These are phyloP conservation scores for Colletotrichum orchidophilum DNA, from an alignment of 2,329 filamentous ascomycete species.

Conservation along the genomic window DNA sequence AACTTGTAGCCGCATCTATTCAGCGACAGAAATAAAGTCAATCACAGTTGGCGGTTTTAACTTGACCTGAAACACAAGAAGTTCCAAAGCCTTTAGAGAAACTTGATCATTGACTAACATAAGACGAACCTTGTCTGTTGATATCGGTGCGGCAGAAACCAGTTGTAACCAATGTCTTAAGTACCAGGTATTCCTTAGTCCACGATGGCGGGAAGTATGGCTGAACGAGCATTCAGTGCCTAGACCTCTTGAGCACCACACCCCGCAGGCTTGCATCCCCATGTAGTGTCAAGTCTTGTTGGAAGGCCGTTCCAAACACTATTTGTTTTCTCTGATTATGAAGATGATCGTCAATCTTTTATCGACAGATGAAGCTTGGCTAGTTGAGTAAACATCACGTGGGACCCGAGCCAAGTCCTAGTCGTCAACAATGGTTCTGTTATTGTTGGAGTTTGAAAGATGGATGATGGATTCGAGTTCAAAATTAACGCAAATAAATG, in stretches of 20 bases:
- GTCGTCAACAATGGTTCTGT: too few relatives aligned
- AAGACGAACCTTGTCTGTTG: not conserved
- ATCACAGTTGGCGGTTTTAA: not conserved
- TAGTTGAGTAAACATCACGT: not conserved
- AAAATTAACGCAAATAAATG: not conserved
- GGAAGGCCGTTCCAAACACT: too few relatives aligned
- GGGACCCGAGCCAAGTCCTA: too few relatives aligned
- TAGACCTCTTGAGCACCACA: too few relatives aligned
- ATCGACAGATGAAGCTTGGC: not conserved
- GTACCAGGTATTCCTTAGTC: too few relatives aligned
- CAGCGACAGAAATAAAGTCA: not conserved
- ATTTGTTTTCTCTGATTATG: not conserved
- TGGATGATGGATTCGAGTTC: not conserved
- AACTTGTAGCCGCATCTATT: not conserved
- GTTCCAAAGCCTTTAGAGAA: not conserved
- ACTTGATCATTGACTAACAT: not conserved
- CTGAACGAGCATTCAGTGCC: too few relatives aligned
- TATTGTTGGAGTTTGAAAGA: too few relatives aligned
- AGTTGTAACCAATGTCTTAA: not conserved
- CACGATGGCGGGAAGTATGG: too few relatives aligned
- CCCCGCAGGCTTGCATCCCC: too few relatives aligned
- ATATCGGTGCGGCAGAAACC: not conserved
- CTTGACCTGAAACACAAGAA: not conserved
- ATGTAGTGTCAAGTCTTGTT: not conserved
- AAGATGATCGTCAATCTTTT: not conserved